Evolutionary conservation across 2,329 filamentous ascomycete species (phyloP).

Genomic region (Didymella lethalis): DNA sequence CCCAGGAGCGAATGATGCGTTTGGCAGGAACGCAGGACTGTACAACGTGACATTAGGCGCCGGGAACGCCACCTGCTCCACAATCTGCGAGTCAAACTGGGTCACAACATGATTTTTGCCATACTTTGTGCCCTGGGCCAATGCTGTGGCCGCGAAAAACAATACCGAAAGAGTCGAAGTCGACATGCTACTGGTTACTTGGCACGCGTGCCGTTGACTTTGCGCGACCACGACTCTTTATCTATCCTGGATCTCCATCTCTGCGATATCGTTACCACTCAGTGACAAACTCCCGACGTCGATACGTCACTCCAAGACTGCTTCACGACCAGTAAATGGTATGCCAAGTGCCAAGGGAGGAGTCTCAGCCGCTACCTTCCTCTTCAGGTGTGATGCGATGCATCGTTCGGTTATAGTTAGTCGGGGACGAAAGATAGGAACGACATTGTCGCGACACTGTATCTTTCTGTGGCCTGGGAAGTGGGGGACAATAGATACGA

Average conservation of each 20-base stretch:
- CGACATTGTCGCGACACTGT: conserved; percentile 1
- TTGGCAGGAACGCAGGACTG: conserved; percentile 44
- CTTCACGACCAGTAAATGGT: conserved; percentile 25
- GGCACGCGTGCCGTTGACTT: not conserved
- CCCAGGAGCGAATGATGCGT: conserved; percentile 37
- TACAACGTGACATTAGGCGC: conserved; percentile 41
- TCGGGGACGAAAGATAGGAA: conserved; percentile 9
- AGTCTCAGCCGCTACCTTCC: conserved; percentile 22
- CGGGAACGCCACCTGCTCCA: conserved; percentile 48
- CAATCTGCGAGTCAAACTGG: conserved; percentile 39
- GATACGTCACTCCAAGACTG: conserved; percentile 35
- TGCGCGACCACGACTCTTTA: conserved; percentile 14
- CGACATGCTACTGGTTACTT: conserved; percentile 14
- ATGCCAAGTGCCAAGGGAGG: conserved; percentile 31
- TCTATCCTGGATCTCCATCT: not conserved
- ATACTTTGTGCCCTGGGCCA: conserved; percentile 39
- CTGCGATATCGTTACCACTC: not conserved
- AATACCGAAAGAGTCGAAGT: conserved; percentile 14
- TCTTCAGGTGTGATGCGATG: conserved; percentile 18
- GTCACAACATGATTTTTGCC: conserved; percentile 43
- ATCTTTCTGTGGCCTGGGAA: not conserved
- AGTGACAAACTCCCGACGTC: conserved; percentile 12
- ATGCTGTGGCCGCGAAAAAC: conserved; percentile 25
- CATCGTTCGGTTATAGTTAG: conserved; percentile 3
- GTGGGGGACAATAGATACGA: conserved; percentile 8